These are phyloP conservation scores for Microdochium trichocladiopsis DNA, from an alignment of 2,329 filamentous ascomycete species.

Conservation along the genomic window DNA sequence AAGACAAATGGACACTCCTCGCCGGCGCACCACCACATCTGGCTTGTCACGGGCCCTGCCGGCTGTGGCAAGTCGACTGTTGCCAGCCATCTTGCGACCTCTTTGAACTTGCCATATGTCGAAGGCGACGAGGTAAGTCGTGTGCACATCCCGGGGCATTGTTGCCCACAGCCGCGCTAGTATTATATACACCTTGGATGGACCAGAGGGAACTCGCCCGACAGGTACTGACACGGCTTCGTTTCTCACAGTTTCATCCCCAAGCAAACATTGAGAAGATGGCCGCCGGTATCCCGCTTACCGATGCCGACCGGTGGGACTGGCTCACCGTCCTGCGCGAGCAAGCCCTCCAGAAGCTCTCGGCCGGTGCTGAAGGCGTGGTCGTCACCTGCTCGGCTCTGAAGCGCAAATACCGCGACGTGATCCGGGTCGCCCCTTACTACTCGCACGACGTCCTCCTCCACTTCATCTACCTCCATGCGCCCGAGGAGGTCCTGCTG, in stretches of 20 bases:
- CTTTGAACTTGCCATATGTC: slow-evolving; percentile 62
- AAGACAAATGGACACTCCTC: slow-evolving; percentile 13
- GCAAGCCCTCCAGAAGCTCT: slow-evolving; percentile 51
- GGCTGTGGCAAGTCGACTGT: slow-evolving; percentile 76
- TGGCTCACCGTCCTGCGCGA: slow-evolving; percentile 80
- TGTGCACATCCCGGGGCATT: not conserved
- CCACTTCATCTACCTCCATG: slow-evolving; percentile 89
- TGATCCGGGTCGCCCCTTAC: slow-evolving; percentile 75
- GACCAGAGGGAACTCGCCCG: no score
- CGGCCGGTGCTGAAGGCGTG: slow-evolving; percentile 60
- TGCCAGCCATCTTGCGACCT: slow-evolving; percentile 54
- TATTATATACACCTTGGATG: no score
- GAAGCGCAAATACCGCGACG: slow-evolving; percentile 95
- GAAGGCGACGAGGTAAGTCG: slow-evolving; percentile 69
- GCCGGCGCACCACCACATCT: slow-evolving; percentile 58
- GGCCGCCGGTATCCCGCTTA: slow-evolving; percentile 74
- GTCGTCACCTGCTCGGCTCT: slow-evolving; percentile 93
- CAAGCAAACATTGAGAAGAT: slow-evolving; percentile 85
- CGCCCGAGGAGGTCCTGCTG: slow-evolving; percentile 67
- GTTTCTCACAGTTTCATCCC: slow-evolving; percentile 57
- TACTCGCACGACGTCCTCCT: slow-evolving; percentile 66
- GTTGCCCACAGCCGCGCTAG: no score
- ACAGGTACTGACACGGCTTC: not conserved
- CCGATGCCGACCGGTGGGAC: slow-evolving; percentile 93
- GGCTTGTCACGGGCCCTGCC: slow-evolving; percentile 72